Base-by-base conservation (phyloP, 2,329 filamentous ascomycete species). In the Cercospora beticola region DNA sequence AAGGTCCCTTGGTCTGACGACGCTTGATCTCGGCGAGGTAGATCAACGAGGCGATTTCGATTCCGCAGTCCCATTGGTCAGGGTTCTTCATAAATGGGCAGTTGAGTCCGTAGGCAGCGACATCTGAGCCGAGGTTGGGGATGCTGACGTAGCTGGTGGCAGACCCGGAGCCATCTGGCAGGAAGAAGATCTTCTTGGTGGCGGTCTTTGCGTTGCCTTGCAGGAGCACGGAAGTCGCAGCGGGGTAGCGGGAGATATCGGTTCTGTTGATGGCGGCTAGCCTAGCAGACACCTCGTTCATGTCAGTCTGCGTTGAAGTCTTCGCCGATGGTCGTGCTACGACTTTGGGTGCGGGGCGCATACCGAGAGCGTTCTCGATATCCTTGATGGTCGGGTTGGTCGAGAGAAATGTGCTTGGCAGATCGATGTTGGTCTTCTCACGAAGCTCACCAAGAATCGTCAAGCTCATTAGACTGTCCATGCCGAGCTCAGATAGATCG, bases 71-170 rank as follows among this genome's bases (percentile, higher is more conserved):
- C 80, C 86, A 90, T 74, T 89, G 86, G 68, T 88, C 85, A 0
- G 89, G 89, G 1, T 84, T 86, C 81, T 88, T 90, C 87, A 91
- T 89, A 81, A 89, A 92, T 4, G 89, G 89, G 60, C 88, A 91
- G 79, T 91, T 91, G 72, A 92, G 79, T 64, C 84, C 84, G 72
- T 82, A 85, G 10, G 85, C 83, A 60, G 81, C 81, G 72, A 85
- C 79, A 70, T 85, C 81, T n/a, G 81, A 76, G 30, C 82, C 83
- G 60, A 86, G 82, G 71, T 86, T 85, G 56, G 85, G 82, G 58
- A 88, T 87, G 73, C 84, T 84, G 66, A 86, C 86, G 80, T 91
- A 91, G 1, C 88, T 90, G n/a, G 89, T 90, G 10, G 89, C 88
- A 64, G 86, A 77, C 81, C 89, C 85, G 71, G 82, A 87, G 71